Base-by-base conservation (phyloP, 768 basidiomycete species). In the Imleria badia region DNA sequence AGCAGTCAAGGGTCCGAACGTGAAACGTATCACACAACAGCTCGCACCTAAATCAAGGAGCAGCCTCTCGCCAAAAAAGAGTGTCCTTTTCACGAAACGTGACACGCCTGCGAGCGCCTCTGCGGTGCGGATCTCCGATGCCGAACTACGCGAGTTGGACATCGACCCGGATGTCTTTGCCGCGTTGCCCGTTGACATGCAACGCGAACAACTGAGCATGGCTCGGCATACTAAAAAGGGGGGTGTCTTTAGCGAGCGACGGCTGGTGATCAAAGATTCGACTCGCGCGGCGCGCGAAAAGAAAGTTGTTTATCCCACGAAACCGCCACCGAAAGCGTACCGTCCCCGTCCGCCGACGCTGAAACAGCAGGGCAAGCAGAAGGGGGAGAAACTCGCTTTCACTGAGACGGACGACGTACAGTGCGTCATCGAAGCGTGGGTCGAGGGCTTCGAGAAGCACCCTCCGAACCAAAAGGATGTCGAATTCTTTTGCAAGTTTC, bases 131-230 rank as follows among this genome's bases (percentile, higher is more conserved):
- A 75, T 87, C 22, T 70, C 81, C 0, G 78, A 84, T 17, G 74
- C 69, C 3, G 84, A 91, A 61, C 75, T 97, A 38, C 70, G 63
- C 14, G 76, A 78, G 35, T 75, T 94, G 22, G 83, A 79, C 12
- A 82, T 98, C 62, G 93, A 94, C 65, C 83, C 83, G 0, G 81
- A 78, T 8, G 84, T 91, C 7, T 94, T 90, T 61, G 72, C 69
- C 0, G 73, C 70, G 31, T 68, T 98, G 3, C 92, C 91, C 0
- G 69, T 71, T 1, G 78, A 82, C 22, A 66, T 92, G 40, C 89
- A 92, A 64, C 79, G 82, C 46, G 92, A 96, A 62, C 86, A 89
- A 56, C 72, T 95, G 29, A 75, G 80, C n/a, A 72, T 76, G 45
- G 81, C 81, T 20, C 77, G 87, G 19, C 72, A 84, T 20, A 63